Evolutionary conservation across 164 flowering plant genomes (phyloP).

Genomic region (Liriodendron chinense): DNA sequence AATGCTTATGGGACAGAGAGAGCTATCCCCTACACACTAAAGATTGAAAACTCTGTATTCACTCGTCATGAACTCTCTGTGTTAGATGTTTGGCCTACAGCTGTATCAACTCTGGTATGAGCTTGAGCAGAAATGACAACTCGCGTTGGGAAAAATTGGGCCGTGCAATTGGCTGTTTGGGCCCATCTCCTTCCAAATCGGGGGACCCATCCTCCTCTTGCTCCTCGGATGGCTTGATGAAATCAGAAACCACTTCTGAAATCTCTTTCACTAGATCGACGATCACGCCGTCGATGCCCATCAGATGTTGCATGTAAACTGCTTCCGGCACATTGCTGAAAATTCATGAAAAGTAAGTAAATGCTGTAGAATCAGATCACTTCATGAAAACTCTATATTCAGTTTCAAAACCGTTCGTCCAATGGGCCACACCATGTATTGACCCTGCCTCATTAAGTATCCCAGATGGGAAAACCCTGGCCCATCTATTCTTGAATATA

Average conservation of each 20-base stretch:
- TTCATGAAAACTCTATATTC: neutral
- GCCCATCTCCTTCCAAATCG: constrained; percentile 20
- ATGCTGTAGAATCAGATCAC: neutral
- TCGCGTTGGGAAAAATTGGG: constrained; percentile 60
- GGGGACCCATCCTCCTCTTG: constrained; percentile 13
- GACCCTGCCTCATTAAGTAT: too few relatives aligned
- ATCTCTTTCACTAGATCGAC: constrained; percentile 81
- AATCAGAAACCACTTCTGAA: constrained; percentile 47
- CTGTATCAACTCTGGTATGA: constrained; percentile 77
- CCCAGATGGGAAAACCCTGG: too few relatives aligned
- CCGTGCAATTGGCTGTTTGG: constrained; percentile 7
- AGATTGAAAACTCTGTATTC: neutral
- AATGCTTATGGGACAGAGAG: too few relatives aligned
- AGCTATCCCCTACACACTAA: too few relatives aligned
- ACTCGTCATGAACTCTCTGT: neutral
- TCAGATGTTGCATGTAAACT: constrained; percentile 84
- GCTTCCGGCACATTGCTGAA: constrained; percentile 86
- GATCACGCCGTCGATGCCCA: constrained; percentile 94
- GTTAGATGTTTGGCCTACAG: neutral
- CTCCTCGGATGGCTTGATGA: constrained; percentile 37
- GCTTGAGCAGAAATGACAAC: constrained; percentile 69
- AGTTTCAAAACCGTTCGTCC: too few relatives aligned
- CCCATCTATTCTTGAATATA: too few relatives aligned
- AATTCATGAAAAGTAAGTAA: neutral
- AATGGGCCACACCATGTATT: too few relatives aligned